Percentiles rank a stretch among this genome's conserved stretches.
phyloP scores from a whole-genome alignment of 768 basidiomycete genomes.

The Tulasnella sp. region DNA sequence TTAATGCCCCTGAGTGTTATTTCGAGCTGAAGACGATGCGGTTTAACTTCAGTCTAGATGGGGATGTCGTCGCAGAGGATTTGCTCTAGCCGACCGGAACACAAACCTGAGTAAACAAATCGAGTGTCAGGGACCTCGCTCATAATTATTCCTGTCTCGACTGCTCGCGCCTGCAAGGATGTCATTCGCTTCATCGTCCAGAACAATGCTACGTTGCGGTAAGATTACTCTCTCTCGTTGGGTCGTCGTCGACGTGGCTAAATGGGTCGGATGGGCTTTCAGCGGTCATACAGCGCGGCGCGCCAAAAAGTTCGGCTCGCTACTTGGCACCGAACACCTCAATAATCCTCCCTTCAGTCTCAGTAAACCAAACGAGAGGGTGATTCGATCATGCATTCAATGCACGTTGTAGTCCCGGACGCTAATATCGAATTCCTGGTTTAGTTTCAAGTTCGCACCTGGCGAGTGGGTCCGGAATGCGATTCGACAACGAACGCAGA shows the following conservation, averaged over 20 bases:
- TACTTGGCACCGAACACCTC: background rate
- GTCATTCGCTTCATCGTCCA: background rate
- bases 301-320: conserved; percentile 1
- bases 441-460: conserved; percentile 14
- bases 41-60: background rate
- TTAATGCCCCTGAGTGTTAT: background rate
- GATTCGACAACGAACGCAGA: conserved; percentile 7
- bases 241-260: background rate
- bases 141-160: background rate
- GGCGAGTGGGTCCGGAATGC: conserved; percentile 10
- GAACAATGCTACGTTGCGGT: background rate
- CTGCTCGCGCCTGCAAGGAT: background rate
- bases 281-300: background rate
- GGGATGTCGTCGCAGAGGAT: background rate
- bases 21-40: background rate
- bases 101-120: background rate
- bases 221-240: background rate
- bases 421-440: background rate
- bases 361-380: background rate
- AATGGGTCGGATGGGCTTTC: background rate
- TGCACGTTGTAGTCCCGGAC: background rate
- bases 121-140: background rate
- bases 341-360: background rate
- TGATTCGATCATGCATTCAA: background rate
- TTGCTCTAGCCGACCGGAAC: background rate